These are phyloP conservation scores for Oenanthe javanica DNA, from an alignment of 140 eudicot genomes.

Conservation along the genomic window DNA sequence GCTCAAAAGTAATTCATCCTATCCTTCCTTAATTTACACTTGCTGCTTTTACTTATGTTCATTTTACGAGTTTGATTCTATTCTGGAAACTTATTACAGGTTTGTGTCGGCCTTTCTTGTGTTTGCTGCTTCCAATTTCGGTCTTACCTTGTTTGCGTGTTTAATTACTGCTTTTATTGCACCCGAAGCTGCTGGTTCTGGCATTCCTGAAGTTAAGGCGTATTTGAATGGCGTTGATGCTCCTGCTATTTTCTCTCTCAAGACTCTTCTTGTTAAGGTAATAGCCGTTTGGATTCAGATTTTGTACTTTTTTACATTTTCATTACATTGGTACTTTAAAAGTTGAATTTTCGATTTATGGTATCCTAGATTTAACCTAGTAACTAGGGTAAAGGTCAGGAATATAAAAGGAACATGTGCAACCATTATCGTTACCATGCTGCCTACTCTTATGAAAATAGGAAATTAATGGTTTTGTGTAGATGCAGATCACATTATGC, in stretches of 20 bases:
- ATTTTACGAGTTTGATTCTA: neutral
- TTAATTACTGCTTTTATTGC: constrained; percentile 62
- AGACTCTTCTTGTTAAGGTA: constrained; percentile 80
- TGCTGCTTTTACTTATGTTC: neutral
- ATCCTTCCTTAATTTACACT: neutral
- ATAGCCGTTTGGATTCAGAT: neutral
- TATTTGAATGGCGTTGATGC: constrained; percentile 95
- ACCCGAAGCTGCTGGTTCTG: constrained; percentile 97
- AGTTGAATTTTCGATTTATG: neutral
- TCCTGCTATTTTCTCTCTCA: constrained; percentile 67
- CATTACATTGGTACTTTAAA: neutral
- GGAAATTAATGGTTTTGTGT: neutral
- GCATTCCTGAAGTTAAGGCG: constrained; percentile 97
- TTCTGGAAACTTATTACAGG: constrained; percentile 30
- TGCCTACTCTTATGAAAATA: neutral
- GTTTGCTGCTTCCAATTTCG: constrained; percentile 69
- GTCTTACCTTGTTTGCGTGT: constrained; percentile 68
- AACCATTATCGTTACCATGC: neutral
- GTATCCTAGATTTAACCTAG: neutral
- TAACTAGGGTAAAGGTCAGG: neutral
- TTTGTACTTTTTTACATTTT: neutral
- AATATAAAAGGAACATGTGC: neutral
- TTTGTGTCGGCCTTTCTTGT: constrained; percentile 57
- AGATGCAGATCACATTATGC: neutral
- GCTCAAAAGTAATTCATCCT: constrained; percentile 32